These are phyloP conservation scores for Physaria fendleri DNA, from an alignment of 345 rosid species.

Conservation along the genomic window DNA sequence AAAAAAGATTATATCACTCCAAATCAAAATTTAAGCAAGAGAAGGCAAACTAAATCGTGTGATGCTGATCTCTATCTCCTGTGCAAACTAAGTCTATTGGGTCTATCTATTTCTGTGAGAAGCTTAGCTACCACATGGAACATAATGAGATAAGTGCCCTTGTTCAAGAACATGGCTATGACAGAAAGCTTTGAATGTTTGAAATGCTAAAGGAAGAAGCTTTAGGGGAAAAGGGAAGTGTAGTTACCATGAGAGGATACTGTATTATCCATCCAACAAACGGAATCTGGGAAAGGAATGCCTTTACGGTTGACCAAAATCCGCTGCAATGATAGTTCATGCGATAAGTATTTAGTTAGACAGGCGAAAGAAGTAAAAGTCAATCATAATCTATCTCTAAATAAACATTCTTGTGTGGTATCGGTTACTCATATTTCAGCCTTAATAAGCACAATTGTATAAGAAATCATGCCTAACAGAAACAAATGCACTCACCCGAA, in stretches of 20 bases:
- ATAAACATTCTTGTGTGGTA: background rate
- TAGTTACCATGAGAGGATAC: conserved; percentile 59
- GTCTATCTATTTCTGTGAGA: background rate
- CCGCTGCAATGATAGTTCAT: conserved; percentile 43
- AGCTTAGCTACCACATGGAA: background rate
- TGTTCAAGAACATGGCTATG: background rate
- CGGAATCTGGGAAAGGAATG: conserved; percentile 69
- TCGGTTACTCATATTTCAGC: background rate
- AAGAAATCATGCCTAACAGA: background rate
- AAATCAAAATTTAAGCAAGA: background rate
- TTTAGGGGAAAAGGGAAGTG: background rate
- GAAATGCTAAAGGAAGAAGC: background rate
- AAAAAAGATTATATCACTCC: background rate
- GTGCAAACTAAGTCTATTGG: background rate
- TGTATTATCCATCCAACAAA: conserved; percentile 82
- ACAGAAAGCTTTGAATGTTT: background rate
- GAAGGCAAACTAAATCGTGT: background rate
- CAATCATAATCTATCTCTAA: background rate
- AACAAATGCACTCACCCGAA: conserved; percentile 53
- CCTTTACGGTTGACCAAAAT: conserved; percentile 71
- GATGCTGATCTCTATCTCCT: background rate
- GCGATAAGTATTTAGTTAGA: background rate
- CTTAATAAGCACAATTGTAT: background rate
- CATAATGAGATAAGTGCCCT: background rate
- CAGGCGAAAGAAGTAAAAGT: too few relatives aligned